These are phyloP conservation scores for Podospora anserina DNA, from an alignment of 495 filamentous ascomycete species.

Conservation along the genomic window DNA sequence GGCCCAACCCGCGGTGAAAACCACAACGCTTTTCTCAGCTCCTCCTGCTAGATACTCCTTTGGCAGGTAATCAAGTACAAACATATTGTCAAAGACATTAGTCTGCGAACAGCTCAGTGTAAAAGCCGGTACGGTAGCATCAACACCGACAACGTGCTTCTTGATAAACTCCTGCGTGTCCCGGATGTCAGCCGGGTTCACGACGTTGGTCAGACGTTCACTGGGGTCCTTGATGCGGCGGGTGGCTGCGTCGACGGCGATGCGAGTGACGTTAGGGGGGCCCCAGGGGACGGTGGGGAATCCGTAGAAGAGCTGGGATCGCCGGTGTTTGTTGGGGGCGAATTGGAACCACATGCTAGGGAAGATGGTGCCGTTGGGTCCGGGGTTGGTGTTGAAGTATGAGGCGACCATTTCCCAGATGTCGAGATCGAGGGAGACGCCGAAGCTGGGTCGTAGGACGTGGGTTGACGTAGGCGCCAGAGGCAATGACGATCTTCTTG, in stretches of 20 bases:
- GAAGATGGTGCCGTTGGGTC: constrained; percentile 21
- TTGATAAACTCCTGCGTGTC: constrained; percentile 18
- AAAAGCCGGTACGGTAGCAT: constrained; percentile 20
- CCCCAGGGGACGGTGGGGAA: constrained; percentile 25
- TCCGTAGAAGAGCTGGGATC: constrained; percentile 24
- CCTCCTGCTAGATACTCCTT: constrained; percentile 17
- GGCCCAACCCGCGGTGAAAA: constrained; percentile 26
- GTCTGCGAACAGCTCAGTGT: constrained; percentile 22
- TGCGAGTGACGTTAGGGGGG: constrained; percentile 20
- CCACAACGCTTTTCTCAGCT: constrained; percentile 21
- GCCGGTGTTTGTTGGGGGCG: constrained; percentile 12
- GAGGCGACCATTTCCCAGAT: constrained; percentile 25
- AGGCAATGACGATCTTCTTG: constrained; percentile 20
- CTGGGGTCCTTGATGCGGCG: constrained; percentile 21
- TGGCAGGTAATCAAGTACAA: constrained; percentile 23
- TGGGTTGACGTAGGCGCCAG: constrained; percentile 25
- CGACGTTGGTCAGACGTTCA: constrained; percentile 14
- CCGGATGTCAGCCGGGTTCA: constrained; percentile 19
- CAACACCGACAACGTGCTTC: constrained; percentile 19
- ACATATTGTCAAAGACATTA: constrained; percentile 27
- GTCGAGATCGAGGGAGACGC: constrained; percentile 18
- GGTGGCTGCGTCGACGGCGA: constrained; percentile 22
- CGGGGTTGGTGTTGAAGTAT: constrained; percentile 23
- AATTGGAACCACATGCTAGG: constrained; percentile 28
- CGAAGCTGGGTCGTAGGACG: constrained; percentile 21